Percentiles rank a stretch among this genome's conserved stretches.
Conservation (phyloP, 2,329 filamentous ascomycete genomes). For the Aspergillus intermedius region DNA sequence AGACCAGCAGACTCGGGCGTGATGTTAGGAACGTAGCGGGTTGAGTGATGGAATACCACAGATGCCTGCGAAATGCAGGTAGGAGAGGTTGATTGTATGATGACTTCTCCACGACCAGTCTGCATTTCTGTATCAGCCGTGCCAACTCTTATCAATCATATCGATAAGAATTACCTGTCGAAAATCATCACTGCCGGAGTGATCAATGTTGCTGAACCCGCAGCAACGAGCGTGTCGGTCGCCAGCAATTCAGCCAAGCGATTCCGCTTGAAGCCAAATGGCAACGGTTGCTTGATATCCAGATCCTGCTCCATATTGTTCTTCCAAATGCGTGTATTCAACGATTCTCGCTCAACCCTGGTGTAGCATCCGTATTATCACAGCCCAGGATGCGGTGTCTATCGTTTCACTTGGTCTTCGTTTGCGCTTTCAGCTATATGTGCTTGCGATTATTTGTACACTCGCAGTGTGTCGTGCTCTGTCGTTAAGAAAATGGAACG, state of each 20-base stretch:
- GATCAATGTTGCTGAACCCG: conserved; percentile 63
- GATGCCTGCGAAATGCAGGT: conserved; percentile 26
- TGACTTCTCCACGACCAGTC: conserved; percentile 39
- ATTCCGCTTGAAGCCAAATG: conserved; percentile 25
- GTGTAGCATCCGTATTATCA: background rate
- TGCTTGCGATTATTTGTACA: background rate
- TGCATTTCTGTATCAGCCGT: conserved; percentile 15
- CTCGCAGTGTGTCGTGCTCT: background rate
- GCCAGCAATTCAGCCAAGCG: conserved; percentile 42
- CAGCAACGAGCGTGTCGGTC: conserved; percentile 61
- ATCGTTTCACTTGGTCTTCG: background rate
- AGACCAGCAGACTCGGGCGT: conserved; percentile 37
- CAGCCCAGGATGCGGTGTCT: background rate
- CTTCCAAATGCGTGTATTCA: background rate
- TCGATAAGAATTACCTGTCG: conserved; percentile 53
- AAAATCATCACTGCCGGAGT: conserved; percentile 78
- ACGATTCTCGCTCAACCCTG: background rate
- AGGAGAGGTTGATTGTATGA: conserved; percentile 28
- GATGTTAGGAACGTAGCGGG: conserved; percentile 34
- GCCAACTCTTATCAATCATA: background rate
- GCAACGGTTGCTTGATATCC: conserved; percentile 16
- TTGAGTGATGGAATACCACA: conserved; percentile 30
- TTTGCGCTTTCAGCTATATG: background rate
- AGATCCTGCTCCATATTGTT: conserved; percentile 20
- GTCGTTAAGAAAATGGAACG: background rate